Evolutionary conservation across 768 basidiomycete genomes (phyloP), one percentile per base, ranked within the genome.

Genomic region (Porpolomopsis calyptriformis): DNA sequence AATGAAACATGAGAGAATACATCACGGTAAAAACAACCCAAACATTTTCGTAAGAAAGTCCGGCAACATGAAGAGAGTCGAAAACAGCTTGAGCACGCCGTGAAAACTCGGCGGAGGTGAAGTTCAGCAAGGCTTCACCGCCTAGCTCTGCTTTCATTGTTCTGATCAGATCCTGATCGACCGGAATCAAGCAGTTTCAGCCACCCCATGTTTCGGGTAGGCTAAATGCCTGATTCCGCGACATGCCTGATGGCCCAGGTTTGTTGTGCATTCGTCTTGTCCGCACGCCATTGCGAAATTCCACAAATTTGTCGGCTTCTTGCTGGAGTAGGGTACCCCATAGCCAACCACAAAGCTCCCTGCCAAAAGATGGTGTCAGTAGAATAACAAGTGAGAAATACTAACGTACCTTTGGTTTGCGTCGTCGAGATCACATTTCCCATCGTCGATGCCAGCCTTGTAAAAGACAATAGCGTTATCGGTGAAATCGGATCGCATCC

Each of bases 261-360:
- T 63, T 63, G 19, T 40, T 36, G 1, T 46, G 10, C 23, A 61
- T 54, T 12, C 36, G 48, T 1, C 55, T 34, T 4, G 55, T 42
- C 6, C 4, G 5, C 31, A 55, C 52, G 6, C 36, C 40, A 46
- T 63, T 64, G 22, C 52, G 49, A 5, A 39, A 24, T 3, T 56
- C 46, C 9, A 20, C 19, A 4, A 61, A 47, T 7, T 49, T 18
- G 16, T 58, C 43, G 2, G 61, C 51, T 31, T 59, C 57, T 27
- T 50, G 38, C 16, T 54, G 61, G 9, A 64, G 47, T 0, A 64
- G 44, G 9, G 24, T 49, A 6, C 57, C 51, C 63, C 63, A 64
- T 3, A 64, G 43, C 61, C 61, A 64, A 29, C 52, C 52, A 14
- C 54, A 49, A 24, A 64, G 55, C 9, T 55, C n/a, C 34, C 63